Evolutionary conservation across 2,329 filamentous ascomycete genomes (phyloP), one percentile per base, ranked within the genome.

Genomic region (Fusarium odoratissimum): DNA sequence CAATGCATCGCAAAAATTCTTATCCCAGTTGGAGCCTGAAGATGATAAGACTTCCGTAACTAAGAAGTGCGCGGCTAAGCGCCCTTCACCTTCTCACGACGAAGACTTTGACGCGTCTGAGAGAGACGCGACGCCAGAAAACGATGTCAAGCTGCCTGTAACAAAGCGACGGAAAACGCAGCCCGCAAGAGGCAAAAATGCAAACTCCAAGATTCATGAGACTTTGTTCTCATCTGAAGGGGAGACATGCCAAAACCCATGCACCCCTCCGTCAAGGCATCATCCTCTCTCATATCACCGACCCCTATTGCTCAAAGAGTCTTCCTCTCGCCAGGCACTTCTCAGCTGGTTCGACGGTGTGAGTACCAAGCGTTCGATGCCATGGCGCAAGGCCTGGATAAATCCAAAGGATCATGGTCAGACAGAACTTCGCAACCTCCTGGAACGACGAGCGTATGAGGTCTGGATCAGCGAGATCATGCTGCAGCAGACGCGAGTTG

Each of bases 391-490:
- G 72, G 68, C 83, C 5, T 91, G 89, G 87, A 81, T 89, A 58
- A 80, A 89, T 60, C 86, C 85, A 13, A 64, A 66, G 8, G 61
- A 69, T 28, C 69, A 75, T 23, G 31, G 59, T 21, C 75, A 81
- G 3, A 69, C 76, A 4, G 79, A 81, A n/a, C 80, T 87, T 13
- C 83, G 83, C 35, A 51, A 64, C n/a, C 79, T 78, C 6, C 81
- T 91, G 16, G 85, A 87, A 64, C 84, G 81, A 35, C 86, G 90
- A 52, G 90, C 89, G 4, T 91, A 91, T 80, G 86, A 91, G 77
- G 89, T 91, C 51, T 91, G 89, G 88, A 90, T 91, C 76, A 89
- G 87, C 75, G 90, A 91, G 80, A 88, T 91, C 73, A 91, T 91
- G 90, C 84, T 91, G 16, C 90, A 91, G 78, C 90, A 91, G 80